phyloP scores from a whole-genome alignment of 495 filamentous ascomycete species.

The Neurospora terricola region DNA sequence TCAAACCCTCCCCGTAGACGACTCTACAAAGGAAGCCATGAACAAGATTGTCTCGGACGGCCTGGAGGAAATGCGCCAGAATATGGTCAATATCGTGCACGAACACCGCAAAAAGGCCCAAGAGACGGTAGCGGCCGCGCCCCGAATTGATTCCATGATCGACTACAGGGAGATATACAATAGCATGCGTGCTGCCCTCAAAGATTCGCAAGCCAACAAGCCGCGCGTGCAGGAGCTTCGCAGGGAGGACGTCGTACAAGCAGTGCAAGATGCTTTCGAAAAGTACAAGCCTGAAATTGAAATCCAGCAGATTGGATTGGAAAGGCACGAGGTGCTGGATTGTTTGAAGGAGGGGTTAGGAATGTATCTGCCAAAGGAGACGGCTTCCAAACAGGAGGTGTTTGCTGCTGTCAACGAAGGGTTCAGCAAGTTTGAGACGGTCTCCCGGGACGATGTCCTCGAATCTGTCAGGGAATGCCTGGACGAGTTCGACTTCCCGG shows the following conservation, averaged over 20 bases:
- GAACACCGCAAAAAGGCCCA: constrained; percentile 61
- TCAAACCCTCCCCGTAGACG: constrained; percentile 21
- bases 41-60: constrained; percentile 68
- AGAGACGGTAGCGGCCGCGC: constrained; percentile 10
- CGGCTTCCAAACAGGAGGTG: constrained; percentile 67
- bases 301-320: constrained; percentile 77
- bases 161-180: constrained; percentile 74
- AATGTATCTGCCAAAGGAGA: constrained; percentile 53
- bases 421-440: constrained; percentile 61
- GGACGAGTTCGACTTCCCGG: constrained; percentile 59
- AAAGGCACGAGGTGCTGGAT: constrained; percentile 77
- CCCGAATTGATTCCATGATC: constrained; percentile 26
- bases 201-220: constrained; percentile 49
- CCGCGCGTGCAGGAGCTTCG: constrained; percentile 29
- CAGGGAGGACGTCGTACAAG: constrained; percentile 74
- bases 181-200: constrained; percentile 66
- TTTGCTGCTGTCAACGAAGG: constrained; percentile 73
- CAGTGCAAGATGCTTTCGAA: constrained; percentile 81
- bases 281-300: constrained; percentile 87
- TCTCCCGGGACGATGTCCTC: constrained; percentile 69
- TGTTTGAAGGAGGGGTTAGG: constrained; percentile 76
- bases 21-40: constrained; percentile 57
- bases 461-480: constrained; percentile 68
- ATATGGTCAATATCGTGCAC: constrained; percentile 64
- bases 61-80: constrained; percentile 66